Base-by-base conservation (phyloP, 2,329 filamentous ascomycete species). In the Arthrinium phaeospermum region DNA sequence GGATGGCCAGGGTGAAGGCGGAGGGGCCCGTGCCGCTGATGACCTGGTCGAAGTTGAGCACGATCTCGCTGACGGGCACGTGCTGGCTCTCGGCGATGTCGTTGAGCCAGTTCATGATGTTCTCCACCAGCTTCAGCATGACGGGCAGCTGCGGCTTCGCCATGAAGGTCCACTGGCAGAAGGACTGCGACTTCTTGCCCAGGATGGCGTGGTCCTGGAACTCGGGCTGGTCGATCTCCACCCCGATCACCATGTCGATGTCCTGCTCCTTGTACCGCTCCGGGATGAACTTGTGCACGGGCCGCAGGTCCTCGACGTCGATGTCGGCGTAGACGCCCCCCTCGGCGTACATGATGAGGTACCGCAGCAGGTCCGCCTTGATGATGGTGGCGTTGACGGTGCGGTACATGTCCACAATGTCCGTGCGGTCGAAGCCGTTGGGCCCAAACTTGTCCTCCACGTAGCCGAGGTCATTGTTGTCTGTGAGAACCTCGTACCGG, bases 151-250 rank as follows among this genome's bases (percentile, higher is more conserved):
- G 84, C 0, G 92, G 91, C 78, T 93, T 92, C 76, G 89, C 89
- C 83, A 92, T 91, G 77, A 93, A 92, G 0, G 92, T 93, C 92
- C 92, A 94, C 78, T 93, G 92, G 79, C 91, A 93, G 79, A 94
- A 93, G 0, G 91, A 93, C 75, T 86, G 85, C 49, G 89, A 93
- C 81, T 93, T 93, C 68, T 86, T 86, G 19, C 92, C 91, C 0
- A 93, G 84, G 45, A 93, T 90, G 1, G 89, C 86, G 78, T 93
- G 91, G 69, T 90, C 81, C 24, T 82, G 83, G 81, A 90, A 93
- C 12, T 89, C 86, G 0, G 91, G 91, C 80, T 93, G 88, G 77
- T 93, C 92, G 72, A 93, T 91, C 79, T 94, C 92, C 0, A 94
- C 85, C 19, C 91, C 91, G 37, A 93, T 88, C 27, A 94, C 89